phyloP scores from a whole-genome alignment of 2,329 filamentous ascomycete genomes.

The Claviceps arundinis region DNA sequence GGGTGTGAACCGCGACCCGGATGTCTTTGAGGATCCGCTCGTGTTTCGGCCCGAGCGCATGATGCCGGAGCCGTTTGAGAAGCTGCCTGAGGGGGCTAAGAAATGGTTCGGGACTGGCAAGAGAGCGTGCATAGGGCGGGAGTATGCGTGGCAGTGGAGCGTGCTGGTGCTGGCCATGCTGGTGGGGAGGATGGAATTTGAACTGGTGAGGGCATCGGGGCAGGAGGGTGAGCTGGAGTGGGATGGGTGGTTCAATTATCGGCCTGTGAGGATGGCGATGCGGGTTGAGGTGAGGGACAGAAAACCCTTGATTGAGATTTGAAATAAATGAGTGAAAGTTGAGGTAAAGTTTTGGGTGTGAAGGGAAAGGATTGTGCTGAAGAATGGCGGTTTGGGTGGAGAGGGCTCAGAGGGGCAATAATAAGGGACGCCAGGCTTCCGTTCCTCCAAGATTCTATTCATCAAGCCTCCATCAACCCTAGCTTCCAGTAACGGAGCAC shows the following conservation, averaged over 20 bases:
- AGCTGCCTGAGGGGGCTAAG: conserved; percentile 30
- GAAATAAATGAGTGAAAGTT: no score
- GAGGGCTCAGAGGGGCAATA: no score
- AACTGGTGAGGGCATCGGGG: conserved; percentile 19
- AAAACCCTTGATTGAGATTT: background rate
- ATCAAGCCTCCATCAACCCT: no score
- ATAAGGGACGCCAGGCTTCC: no score
- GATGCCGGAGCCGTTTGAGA: conserved; percentile 30
- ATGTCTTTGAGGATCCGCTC: conserved; percentile 33
- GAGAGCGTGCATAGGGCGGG: conserved; percentile 36
- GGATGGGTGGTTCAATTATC: conserved; percentile 40
- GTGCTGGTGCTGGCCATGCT: conserved; percentile 28
- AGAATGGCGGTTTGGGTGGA: no score
- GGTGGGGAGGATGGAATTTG: conserved; percentile 32
- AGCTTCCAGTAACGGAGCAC: no score
- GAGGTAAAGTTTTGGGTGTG: no score
- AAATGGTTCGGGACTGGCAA: conserved; percentile 40
- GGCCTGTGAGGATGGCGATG: conserved; percentile 32
- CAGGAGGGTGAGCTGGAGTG: conserved; percentile 26
- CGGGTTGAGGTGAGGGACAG: conserved; percentile 25
- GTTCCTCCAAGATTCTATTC: no score
- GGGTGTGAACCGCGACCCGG: conserved; percentile 35
- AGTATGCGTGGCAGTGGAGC: conserved; percentile 34
- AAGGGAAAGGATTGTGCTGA: no score
- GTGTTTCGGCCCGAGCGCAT: conserved; percentile 35